These are phyloP conservation scores for Paraconiothyrium sp. DNA, from an alignment of 2,329 filamentous ascomycete species.

Conservation along the genomic window DNA sequence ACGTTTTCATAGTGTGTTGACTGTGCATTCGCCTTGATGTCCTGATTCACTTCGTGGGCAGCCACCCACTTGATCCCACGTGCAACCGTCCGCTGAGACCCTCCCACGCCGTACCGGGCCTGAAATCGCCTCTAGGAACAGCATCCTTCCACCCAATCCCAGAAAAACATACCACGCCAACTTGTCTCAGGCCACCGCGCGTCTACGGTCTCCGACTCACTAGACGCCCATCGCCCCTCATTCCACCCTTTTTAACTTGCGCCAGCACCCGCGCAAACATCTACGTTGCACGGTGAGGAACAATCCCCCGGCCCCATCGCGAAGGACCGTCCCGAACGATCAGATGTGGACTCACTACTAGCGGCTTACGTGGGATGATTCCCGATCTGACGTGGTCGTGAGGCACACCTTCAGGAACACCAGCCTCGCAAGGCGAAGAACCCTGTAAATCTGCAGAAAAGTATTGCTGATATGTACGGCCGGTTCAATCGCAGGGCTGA, in stretches of 20 bases:
- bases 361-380: conserved; percentile 17
- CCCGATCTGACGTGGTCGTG: conserved; percentile 12
- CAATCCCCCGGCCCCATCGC: not conserved
- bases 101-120: not conserved
- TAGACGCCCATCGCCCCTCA: not conserved
- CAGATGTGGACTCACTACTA: conserved; percentile 3
- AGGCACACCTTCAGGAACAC: conserved; percentile 7
- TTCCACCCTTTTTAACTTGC: not conserved
- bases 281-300: conserved; percentile 8
- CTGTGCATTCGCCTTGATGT: not conserved
- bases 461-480: conserved; percentile 3
- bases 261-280: not conserved
- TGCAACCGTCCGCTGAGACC: not conserved
- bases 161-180: not conserved
- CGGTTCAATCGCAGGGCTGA: not conserved
- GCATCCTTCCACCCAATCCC: not conserved
- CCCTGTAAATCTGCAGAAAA: not conserved
- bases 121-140: not conserved
- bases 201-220: conserved; percentile 7
- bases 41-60: not conserved
- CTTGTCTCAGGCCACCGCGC: not conserved
- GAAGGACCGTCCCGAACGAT: conserved; percentile 20
- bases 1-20: not conserved
- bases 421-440: conserved; percentile 6
- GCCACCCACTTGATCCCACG: not conserved